A percentile compares a stretch with the other conserved stretches of the same genome.
Conservation (phyloP, 371 early-diverging fungal genomes). For the Umbelopsis sp. region DNA sequence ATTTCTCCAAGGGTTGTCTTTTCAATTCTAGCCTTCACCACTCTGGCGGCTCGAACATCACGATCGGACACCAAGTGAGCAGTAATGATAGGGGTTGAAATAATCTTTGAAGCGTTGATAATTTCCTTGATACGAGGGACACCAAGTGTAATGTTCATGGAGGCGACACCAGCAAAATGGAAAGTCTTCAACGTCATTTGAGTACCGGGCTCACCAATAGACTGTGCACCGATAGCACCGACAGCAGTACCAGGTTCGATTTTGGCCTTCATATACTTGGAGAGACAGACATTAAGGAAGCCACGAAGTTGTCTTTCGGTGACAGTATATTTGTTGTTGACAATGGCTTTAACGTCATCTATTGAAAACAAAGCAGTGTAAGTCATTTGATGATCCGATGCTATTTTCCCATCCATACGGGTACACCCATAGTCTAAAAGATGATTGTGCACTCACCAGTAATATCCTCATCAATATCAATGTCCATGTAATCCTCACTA, state of each 20-base stretch:
- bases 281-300: slow-evolving; percentile 79
- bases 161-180: slow-evolving; percentile 99
- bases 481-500: slow-evolving; percentile 66
- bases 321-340: slow-evolving; percentile 72
- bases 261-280: slow-evolving; percentile 86
- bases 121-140: slow-evolving; percentile 99
- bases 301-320: slow-evolving; percentile 72
- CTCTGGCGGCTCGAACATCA: slow-evolving; percentile 82
- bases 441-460: slow-evolving; percentile 23
- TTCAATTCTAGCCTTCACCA: slow-evolving; percentile 95
- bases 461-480: slow-evolving; percentile 63
- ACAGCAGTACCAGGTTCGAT: slow-evolving; percentile 97
- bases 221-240: slow-evolving; percentile 98
- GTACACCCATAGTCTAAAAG: neutral
- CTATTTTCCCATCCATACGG: too few species aligned
- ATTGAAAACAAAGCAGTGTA: neutral
- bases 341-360: slow-evolving; percentile 52
- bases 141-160: slow-evolving; percentile 99
- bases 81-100: slow-evolving; percentile 95
- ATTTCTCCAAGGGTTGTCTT: slow-evolving; percentile 89
- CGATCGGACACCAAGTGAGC: slow-evolving; percentile 73
- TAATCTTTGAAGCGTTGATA: slow-evolving; percentile 90
- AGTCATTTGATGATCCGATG: neutral
- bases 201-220: slow-evolving; percentile 99
- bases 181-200: slow-evolving; percentile 99